Evolutionary conservation across 768 basidiomycete genomes (phyloP), one percentile per base, ranked within the genome.

Genomic region (Xerocomus brunneocitrinus): DNA sequence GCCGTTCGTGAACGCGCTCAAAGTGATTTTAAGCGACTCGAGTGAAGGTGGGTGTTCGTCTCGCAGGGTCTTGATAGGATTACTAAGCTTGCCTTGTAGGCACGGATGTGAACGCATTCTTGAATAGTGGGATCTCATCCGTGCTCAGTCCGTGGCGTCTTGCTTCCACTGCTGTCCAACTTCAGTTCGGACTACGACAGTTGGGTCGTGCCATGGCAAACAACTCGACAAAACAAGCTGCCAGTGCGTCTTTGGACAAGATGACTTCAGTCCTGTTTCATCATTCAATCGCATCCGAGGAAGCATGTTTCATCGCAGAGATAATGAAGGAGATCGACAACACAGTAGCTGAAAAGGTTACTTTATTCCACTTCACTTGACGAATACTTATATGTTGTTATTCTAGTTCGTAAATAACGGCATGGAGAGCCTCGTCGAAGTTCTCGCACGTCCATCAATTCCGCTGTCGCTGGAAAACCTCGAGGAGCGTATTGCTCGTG

Each of bases 111-210:
- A 80, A 81, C 36, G 42, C 66, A 2, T 71, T 80, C 47, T 78
- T 76, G 47, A 80, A 79, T 50, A 84, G 82, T 78, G 79, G 81
- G 19, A 78, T 85, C 12, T 82, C 82, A 0, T 82, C 81, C 9
- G 72, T 87, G 31, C 72, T 91, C 28, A 90, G 87, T 56, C 90
- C 89, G 0, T 92, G 90, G 88, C 89, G 87, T 62, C 79, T 91
- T 25, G 82, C 87, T 9, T 87, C 87, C 3, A 90, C 91, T 0
- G 84, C 85, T 5, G 85, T 91, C 50, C 85, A 89, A 59, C 77
- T 91, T 56, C 86, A 89, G 53, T 78, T 91, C 36, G 81, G 84
- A 40, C 74, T 91, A 49, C 81, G 86, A 63, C 87, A 89, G 59
- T 71, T 91, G 61, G 86, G 84, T 16, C 79, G 84, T 46, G 82